phyloP scores from a whole-genome alignment of 352 stramenopile species.

The Phytophthora sp. region DNA sequence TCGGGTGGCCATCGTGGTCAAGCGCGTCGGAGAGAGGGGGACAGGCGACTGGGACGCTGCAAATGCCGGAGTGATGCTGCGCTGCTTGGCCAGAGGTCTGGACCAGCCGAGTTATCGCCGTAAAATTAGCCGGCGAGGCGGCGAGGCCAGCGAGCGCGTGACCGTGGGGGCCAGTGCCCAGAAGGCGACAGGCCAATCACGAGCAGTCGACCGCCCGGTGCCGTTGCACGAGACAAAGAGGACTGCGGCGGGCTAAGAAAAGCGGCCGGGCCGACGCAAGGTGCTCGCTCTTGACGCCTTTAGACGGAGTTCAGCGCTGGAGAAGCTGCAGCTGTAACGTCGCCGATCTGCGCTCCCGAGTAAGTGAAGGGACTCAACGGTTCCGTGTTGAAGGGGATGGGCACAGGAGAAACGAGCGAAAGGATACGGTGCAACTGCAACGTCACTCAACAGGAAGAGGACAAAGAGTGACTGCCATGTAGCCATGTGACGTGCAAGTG shows the following conservation, averaged over 20 bases:
- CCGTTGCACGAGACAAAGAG: slow-evolving; percentile 11
- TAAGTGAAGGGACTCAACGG: slow-evolving; percentile 1
- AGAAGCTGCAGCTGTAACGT: no score
- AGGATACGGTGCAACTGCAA: background rate
- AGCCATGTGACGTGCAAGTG: slow-evolving; percentile 7
- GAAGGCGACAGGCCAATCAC: slow-evolving; percentile 13
- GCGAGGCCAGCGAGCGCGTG: background rate
- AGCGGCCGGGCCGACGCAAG: no score
- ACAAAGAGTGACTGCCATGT: background rate
- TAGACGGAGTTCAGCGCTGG: background rate
- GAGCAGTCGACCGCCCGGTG: background rate
- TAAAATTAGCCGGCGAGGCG: slow-evolving; percentile 27
- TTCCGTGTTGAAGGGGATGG: background rate
- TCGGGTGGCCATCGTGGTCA: slow-evolving; percentile 47
- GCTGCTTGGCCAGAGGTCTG: background rate
- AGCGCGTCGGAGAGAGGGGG: background rate
- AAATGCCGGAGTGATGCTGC: slow-evolving; percentile 40
- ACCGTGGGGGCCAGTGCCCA: slow-evolving; percentile 14
- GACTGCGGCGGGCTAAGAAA: slow-evolving; percentile 14
- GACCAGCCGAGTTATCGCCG: background rate
- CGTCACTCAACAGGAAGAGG: background rate
- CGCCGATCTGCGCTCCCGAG: no score
- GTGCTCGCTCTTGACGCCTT: background rate
- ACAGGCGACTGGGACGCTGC: slow-evolving; percentile 11
- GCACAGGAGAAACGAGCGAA: background rate